Conservation (phyloP, 2,329 filamentous ascomycete species). For the Thelonectria discophora region DNA sequence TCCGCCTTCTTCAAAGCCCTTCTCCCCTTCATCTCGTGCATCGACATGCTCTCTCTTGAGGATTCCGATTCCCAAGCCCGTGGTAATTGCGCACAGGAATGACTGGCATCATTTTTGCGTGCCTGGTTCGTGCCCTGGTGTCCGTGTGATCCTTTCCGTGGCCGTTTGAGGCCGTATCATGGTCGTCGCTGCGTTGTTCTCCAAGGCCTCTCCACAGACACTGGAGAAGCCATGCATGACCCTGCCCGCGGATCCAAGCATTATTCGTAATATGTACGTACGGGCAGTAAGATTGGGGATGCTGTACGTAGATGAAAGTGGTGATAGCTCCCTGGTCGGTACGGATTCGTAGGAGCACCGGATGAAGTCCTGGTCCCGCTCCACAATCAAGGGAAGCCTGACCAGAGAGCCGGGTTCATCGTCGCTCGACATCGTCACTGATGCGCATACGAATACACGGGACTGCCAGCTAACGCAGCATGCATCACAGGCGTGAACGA, state of each 20-base stretch:
- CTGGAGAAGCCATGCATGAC: constrained; percentile 6
- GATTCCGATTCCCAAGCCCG: background rate
- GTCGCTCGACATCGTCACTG: constrained; percentile 4
- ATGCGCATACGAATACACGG: constrained; percentile 5
- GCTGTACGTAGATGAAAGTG: constrained; percentile 4
- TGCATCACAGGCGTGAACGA: constrained; percentile 5
- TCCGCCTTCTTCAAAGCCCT: background rate
- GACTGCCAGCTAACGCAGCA: background rate
- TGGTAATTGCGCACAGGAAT: background rate
- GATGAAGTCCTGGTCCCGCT: constrained; percentile 15
- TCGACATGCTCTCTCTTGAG: background rate
- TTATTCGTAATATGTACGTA: background rate
- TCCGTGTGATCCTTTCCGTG: background rate
- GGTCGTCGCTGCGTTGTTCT: background rate
- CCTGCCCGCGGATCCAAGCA: background rate
- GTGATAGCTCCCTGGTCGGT: constrained; percentile 10
- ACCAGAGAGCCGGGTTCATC: constrained; percentile 4
- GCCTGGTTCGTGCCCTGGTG: background rate
- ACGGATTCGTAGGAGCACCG: constrained; percentile 7
- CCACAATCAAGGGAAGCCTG: constrained; percentile 14
- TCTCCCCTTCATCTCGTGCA: constrained; percentile 21
- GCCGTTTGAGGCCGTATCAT: background rate
- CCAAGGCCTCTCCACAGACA: background rate
- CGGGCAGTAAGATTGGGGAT: constrained; percentile 4
- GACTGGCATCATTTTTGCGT: background rate